phyloP scores from a whole-genome alignment of 108 stramenopile genomes.

The Cyclotella atomus region DNA sequence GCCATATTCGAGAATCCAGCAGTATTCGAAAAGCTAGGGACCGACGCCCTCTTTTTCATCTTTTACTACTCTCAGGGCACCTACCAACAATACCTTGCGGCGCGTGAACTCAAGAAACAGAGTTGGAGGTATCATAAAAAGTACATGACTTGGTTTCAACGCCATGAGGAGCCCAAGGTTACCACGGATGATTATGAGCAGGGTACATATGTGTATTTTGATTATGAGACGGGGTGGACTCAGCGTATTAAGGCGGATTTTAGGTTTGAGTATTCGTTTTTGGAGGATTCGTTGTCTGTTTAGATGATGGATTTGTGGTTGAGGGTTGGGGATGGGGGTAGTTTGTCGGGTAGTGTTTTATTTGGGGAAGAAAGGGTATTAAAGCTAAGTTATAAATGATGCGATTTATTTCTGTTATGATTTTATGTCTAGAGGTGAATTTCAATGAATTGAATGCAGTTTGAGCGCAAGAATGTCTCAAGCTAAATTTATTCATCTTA shows the following conservation, averaged over 20 bases:
- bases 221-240: slow-evolving; percentile 98
- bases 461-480: too few species aligned
- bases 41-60: slow-evolving; percentile 99
- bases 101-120: slow-evolving; percentile 96
- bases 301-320: neutral
- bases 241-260: slow-evolving; percentile 98
- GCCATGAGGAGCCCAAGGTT: slow-evolving; percentile 94
- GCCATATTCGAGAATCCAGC: slow-evolving; percentile 91
- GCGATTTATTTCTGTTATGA: too few species aligned
- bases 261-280: slow-evolving; percentile 94
- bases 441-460: too few species aligned
- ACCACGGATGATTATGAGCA: slow-evolving; percentile 99
- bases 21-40: slow-evolving; percentile 94
- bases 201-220: slow-evolving; percentile 99
- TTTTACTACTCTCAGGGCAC: slow-evolving; percentile 99
- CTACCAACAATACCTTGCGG: slow-evolving; percentile 98
- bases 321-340: neutral
- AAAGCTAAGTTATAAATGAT: too few species aligned
- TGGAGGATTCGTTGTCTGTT: slow-evolving; percentile 91
- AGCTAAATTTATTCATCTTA: too few species aligned
- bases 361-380: too few species aligned
- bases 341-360: neutral
- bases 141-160: slow-evolving; percentile 99
- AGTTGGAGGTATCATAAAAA: slow-evolving; percentile 99
- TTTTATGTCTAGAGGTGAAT: too few species aligned